Evolutionary conservation across 176 grass and related monocot species (phyloP).

Genomic region (Canna indica): DNA sequence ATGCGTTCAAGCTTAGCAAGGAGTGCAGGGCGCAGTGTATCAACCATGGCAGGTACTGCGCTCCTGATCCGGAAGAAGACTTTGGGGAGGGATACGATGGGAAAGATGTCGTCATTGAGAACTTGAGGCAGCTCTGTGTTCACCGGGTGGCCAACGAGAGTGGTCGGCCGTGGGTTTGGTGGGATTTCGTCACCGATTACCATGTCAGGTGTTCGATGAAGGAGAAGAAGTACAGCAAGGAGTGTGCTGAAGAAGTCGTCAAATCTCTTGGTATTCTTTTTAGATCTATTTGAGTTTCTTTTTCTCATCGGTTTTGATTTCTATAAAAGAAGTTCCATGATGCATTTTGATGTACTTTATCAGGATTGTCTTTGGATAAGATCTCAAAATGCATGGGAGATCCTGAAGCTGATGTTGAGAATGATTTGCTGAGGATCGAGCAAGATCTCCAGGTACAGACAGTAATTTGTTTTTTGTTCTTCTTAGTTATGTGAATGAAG

Average conservation of each 20-base stretch:
- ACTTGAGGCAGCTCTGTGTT: slow-evolving; percentile 86
- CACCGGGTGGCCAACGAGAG: slow-evolving; percentile 53
- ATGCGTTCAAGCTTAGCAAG: slow-evolving; percentile 33
- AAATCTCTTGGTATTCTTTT: not conserved
- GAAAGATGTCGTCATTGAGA: slow-evolving; percentile 62
- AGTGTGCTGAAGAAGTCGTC: not conserved
- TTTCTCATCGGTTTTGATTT: not conserved
- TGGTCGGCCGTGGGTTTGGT: slow-evolving; percentile 63
- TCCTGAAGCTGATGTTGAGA: slow-evolving; percentile 54
- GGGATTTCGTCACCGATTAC: slow-evolving; percentile 86
- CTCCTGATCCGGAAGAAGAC: slow-evolving; percentile 76
- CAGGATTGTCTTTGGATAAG: slow-evolving; percentile 48
- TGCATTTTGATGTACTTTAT: not conserved
- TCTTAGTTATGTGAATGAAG: too few species aligned
- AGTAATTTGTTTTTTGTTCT: too few species aligned
- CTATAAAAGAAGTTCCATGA: not conserved
- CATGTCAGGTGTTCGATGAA: slow-evolving; percentile 78
- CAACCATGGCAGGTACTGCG: slow-evolving; percentile 72
- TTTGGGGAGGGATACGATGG: slow-evolving; percentile 52
- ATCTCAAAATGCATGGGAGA: slow-evolving; percentile 74
- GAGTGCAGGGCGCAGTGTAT: slow-evolving; percentile 79
- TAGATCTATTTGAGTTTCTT: not conserved
- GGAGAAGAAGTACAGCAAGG: slow-evolving; percentile 38
- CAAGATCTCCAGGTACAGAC: slow-evolving; percentile 52
- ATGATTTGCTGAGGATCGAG: slow-evolving; percentile 65